phyloP scores from a whole-genome alignment of 441 rosid species.

The Euphorbia celastroides region DNA sequence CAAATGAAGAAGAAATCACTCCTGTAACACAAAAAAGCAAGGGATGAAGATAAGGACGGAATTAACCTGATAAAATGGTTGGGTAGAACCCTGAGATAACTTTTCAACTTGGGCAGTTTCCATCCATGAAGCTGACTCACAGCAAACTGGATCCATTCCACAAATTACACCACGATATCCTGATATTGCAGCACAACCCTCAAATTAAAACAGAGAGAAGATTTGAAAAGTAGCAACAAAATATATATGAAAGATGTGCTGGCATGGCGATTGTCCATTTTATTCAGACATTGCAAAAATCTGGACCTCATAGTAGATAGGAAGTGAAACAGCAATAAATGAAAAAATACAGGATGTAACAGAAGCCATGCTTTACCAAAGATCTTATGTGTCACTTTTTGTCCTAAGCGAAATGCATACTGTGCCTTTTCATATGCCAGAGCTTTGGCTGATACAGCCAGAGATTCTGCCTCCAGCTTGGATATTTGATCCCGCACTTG shows the following conservation, averaged over 20 bases:
- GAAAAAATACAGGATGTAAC: conserved; percentile 12
- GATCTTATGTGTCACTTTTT: conserved; percentile 75
- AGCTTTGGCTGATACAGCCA: conserved; percentile 85
- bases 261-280: background rate
- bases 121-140: conserved; percentile 89
- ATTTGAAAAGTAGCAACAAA: no score
- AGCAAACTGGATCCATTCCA: conserved; percentile 95
- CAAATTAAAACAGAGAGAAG: no score
- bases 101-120: conserved; percentile 75
- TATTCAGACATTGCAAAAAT: background rate
- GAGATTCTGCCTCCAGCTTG: conserved; percentile 76
- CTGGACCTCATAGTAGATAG: background rate
- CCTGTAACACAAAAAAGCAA: no score
- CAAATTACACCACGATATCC: conserved; percentile 88
- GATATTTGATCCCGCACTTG: conserved; percentile 68
- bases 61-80: conserved; percentile 94
- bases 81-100: conserved; percentile 63
- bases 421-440: conserved; percentile 69
- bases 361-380: conserved; percentile 47
- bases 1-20: conserved; percentile 1
- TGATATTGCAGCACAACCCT: conserved; percentile 21
- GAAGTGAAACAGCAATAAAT: background rate
- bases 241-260: background rate
- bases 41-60: background rate
- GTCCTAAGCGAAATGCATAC: conserved; percentile 86